Evolutionary conservation across 2,329 filamentous ascomycete species (phyloP).

Genomic region (Rhexocercosporidium sp.): DNA sequence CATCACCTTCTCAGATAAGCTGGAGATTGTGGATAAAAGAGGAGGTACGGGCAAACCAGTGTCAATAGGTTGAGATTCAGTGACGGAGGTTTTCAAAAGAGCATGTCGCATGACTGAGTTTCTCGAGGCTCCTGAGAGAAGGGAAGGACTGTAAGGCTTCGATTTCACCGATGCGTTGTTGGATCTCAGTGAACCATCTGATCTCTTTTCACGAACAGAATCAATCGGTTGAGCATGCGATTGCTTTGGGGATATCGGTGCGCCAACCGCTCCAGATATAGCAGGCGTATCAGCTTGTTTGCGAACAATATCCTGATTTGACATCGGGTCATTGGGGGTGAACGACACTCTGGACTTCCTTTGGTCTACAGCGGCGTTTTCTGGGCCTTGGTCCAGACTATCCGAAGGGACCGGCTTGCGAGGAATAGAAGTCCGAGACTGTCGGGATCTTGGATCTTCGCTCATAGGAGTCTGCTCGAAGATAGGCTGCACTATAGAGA

Average conservation of each 20-base stretch:
- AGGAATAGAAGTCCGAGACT: slow-evolving; percentile 5
- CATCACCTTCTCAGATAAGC: slow-evolving; percentile 10
- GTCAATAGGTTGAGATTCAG: slow-evolving; percentile 30
- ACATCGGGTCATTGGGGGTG: neutral
- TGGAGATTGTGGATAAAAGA: slow-evolving; percentile 27
- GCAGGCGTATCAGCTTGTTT: neutral
- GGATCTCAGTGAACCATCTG: slow-evolving; percentile 27
- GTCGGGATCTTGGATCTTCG: neutral
- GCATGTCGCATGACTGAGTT: slow-evolving; percentile 34
- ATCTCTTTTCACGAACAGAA: slow-evolving; percentile 21
- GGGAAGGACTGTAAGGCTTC: slow-evolving; percentile 31
- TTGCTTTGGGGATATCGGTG: neutral
- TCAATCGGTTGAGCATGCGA: neutral
- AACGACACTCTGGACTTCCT: neutral
- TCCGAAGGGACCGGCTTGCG: slow-evolving; percentile 9
- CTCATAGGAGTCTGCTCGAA: neutral
- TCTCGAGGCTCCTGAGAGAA: slow-evolving; percentile 36
- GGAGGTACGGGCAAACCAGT: slow-evolving; percentile 35
- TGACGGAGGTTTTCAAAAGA: slow-evolving; percentile 36
- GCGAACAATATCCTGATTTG: neutral
- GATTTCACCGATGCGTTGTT: slow-evolving; percentile 26
- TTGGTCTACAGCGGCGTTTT: neutral
- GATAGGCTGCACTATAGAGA: neutral
- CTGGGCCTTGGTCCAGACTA: neutral
- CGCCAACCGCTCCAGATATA: neutral